phyloP scores from a whole-genome alignment of 163 green algal genomes.

The Picocystis sp. region DNA sequence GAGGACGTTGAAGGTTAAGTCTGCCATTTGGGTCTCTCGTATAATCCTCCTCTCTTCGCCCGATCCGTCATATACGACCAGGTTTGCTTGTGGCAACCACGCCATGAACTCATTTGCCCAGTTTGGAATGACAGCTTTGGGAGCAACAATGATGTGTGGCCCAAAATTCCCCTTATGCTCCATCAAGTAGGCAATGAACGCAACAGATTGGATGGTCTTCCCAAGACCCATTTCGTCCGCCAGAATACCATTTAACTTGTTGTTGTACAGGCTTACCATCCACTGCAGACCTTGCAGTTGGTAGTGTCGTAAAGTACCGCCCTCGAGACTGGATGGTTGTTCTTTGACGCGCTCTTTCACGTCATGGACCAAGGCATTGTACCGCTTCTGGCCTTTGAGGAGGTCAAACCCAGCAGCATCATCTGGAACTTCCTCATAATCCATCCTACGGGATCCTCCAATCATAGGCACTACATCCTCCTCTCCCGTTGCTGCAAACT shows the following conservation, averaged over 20 bases:
- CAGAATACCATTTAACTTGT: constrained; percentile 81
- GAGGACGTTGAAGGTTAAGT: constrained; percentile 37
- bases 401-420: constrained; percentile 1
- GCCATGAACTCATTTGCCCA: constrained; percentile 60
- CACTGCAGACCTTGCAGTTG: constrained; percentile 63
- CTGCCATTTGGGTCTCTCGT: constrained; percentile 19
- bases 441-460: constrained; percentile 12
- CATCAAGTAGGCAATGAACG: constrained; percentile 55
- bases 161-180: constrained; percentile 31
- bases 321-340: constrained; percentile 50
- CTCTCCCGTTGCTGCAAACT: constrained; percentile 3
- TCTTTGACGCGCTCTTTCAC: constrained; percentile 27
- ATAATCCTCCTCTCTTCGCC: constrained; percentile 27
- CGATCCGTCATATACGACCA: constrained; percentile 45
- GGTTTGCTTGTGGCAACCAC: constrained; percentile 43
- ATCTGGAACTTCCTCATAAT: neutral
- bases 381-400: constrained; percentile 8
- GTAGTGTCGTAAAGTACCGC: constrained; percentile 54
- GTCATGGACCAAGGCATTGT: constrained; percentile 10
- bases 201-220: constrained; percentile 76
- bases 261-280: constrained; percentile 61
- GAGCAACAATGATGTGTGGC: constrained; percentile 61
- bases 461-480: neutral
- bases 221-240: constrained; percentile 83
- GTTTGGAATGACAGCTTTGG: constrained; percentile 74